These are phyloP conservation scores for Rhodotorula sp. DNA, from an alignment of 1,284 basidiomycete species.

Conservation along the genomic window DNA sequence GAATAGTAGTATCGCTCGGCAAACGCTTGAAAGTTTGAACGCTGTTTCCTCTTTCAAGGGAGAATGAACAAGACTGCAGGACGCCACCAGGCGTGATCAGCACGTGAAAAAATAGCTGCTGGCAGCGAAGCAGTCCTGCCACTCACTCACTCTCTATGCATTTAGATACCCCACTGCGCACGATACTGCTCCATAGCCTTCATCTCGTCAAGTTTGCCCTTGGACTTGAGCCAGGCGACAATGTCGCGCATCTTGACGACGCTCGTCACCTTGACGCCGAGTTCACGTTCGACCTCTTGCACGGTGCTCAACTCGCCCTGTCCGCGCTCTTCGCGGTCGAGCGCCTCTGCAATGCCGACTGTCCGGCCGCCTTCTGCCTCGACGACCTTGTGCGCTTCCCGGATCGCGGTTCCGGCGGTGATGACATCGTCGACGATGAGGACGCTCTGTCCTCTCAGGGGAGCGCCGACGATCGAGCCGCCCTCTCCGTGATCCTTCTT, in stretches of 20 bases:
- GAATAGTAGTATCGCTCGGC: too few relatives aligned
- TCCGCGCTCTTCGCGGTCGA: conserved; percentile 88
- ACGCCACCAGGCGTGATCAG: neutral
- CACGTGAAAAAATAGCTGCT: neutral
- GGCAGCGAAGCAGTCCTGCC: neutral
- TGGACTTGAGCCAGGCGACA: conserved; percentile 73
- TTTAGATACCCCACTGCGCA: conserved; percentile 65
- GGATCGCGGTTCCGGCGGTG: conserved; percentile 89
- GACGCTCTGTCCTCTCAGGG: conserved; percentile 73
- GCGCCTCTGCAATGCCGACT: conserved; percentile 83
- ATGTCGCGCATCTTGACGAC: conserved; percentile 80
- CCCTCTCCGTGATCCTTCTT: conserved; percentile 95
- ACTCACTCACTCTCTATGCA: neutral
- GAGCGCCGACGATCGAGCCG: conserved; percentile 84
- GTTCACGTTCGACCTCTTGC: conserved; percentile 75
- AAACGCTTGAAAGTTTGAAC: neutral
- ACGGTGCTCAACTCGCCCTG: conserved; percentile 65
- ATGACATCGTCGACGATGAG: conserved; percentile 95
- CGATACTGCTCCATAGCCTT: conserved; percentile 76
- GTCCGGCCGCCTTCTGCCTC: conserved; percentile 61
- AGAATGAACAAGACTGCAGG: neutral
- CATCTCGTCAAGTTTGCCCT: conserved; percentile 63
- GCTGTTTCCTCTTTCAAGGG: neutral
- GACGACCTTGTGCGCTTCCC: conserved; percentile 74
- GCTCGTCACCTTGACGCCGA: conserved; percentile 67